Evolutionary conservation across 345 rosid genomes (phyloP).

Genomic region (Balakata baccata): DNA sequence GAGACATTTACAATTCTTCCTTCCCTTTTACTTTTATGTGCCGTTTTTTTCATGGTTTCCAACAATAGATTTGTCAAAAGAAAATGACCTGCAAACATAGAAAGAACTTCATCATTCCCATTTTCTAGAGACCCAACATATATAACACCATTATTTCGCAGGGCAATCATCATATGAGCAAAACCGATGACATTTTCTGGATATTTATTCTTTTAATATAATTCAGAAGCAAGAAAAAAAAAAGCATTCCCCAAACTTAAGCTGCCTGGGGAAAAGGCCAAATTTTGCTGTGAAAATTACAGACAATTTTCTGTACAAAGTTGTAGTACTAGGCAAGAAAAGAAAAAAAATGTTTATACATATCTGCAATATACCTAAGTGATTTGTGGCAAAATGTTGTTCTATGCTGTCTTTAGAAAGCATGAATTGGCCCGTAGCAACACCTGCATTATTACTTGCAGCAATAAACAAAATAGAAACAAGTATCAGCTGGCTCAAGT

Average conservation of each 20-base stretch:
- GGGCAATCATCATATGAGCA: not conserved
- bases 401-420: constrained; percentile 9
- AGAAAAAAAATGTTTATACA: not conserved
- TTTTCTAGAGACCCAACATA: not conserved
- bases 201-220: not conserved
- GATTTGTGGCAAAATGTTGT: constrained; percentile 6
- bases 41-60: constrained; percentile 6
- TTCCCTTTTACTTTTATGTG: not conserved
- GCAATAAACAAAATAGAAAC: not conserved
- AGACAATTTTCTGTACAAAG: not conserved
- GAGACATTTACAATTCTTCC: constrained; percentile 10
- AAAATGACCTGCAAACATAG: constrained; percentile 1
- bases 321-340: constrained; percentile 3
- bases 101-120: not conserved
- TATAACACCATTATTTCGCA: not conserved
- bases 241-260: not conserved
- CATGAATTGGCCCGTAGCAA: not conserved
- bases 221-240: no score
- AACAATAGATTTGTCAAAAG: constrained; percentile 7
- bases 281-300: no score
- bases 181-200: not conserved
- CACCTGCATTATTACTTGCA: constrained; percentile 13
- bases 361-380: not conserved
- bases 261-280: no score
- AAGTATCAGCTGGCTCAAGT: not conserved